Conservation (phyloP, 768 basidiomycete genomes). For the Leccinum sublutescens region DNA sequence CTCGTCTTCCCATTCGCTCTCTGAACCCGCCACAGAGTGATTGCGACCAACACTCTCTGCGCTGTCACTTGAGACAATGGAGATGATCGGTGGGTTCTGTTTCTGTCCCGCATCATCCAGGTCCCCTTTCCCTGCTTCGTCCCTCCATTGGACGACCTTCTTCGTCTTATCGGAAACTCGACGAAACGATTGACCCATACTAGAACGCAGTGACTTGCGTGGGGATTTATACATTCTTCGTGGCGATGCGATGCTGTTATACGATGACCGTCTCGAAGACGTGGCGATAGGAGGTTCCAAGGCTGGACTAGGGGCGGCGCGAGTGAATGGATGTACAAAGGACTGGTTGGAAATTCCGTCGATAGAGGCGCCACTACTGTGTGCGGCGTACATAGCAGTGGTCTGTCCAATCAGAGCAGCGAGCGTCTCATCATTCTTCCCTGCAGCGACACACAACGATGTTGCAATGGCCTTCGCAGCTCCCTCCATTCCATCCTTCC, state of each 20-base stretch:
- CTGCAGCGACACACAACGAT: slow-evolving; percentile 53
- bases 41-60: slow-evolving; percentile 29
- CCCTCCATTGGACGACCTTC: slow-evolving; percentile 85
- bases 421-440: slow-evolving; percentile 71
- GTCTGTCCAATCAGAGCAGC: slow-evolving; percentile 65
- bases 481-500: slow-evolving; percentile 35
- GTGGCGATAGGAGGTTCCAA: slow-evolving; percentile 41
- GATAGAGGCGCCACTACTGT: slow-evolving; percentile 35
- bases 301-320: slow-evolving; percentile 49
- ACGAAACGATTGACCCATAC: slow-evolving; percentile 57
- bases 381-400: slow-evolving; percentile 54
- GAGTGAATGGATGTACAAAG: slow-evolving; percentile 39
- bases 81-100: slow-evolving; percentile 15
- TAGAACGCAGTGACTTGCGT: slow-evolving; percentile 71
- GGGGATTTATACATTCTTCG: slow-evolving; percentile 58
- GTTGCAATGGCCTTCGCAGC: slow-evolving; percentile 49
- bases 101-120: slow-evolving; percentile 60
- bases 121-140: slow-evolving; percentile 81
- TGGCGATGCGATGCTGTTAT: slow-evolving; percentile 42
- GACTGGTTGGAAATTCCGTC: slow-evolving; percentile 54
- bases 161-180: slow-evolving; percentile 64
- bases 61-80: slow-evolving; percentile 39
- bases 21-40: slow-evolving; percentile 59
- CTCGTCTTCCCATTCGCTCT: slow-evolving; percentile 91
- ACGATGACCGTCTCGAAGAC: slow-evolving; percentile 44